phyloP scores from a whole-genome alignment of 169 alveolate genomes.

The Perkinsus marinus region DNA sequence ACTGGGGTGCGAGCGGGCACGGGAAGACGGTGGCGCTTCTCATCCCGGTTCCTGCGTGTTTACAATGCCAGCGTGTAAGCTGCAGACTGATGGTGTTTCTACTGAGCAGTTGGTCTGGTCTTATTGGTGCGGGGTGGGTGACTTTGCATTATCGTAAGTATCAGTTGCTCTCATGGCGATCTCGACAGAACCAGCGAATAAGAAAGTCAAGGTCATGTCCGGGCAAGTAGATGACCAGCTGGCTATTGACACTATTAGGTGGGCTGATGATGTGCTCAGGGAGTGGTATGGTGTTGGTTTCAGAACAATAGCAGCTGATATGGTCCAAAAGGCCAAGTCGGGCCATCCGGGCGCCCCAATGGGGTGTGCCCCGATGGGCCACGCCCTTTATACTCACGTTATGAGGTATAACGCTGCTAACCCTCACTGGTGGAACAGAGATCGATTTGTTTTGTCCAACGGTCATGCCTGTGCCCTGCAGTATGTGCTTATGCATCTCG shows the following conservation, averaged over 20 bases:
- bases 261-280: background rate
- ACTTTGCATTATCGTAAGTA: background rate
- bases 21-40: too few relatives aligned
- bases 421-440: conserved; percentile 37
- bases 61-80: background rate
- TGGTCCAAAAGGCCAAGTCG: conserved; percentile 22
- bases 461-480: conserved; percentile 36
- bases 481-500: conserved; percentile 33
- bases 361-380: conserved; percentile 44
- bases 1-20: too few relatives aligned
- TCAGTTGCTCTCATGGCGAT: background rate
- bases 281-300: background rate
- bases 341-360: conserved; percentile 49
- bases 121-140: background rate
- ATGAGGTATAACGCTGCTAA: conserved; percentile 34
- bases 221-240: background rate
- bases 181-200: background rate
- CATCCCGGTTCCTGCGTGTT: too few relatives aligned
- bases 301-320: background rate
- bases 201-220: background rate
- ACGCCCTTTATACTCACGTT: conserved; percentile 17
- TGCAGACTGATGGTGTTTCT: background rate
- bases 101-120: background rate
- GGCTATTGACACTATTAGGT: background rate
- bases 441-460: conserved; percentile 35